Percentiles rank a stretch among this genome's conserved stretches.
Conservation (phyloP, 257 asterid genomes). For the Solanum medicagineum region DNA sequence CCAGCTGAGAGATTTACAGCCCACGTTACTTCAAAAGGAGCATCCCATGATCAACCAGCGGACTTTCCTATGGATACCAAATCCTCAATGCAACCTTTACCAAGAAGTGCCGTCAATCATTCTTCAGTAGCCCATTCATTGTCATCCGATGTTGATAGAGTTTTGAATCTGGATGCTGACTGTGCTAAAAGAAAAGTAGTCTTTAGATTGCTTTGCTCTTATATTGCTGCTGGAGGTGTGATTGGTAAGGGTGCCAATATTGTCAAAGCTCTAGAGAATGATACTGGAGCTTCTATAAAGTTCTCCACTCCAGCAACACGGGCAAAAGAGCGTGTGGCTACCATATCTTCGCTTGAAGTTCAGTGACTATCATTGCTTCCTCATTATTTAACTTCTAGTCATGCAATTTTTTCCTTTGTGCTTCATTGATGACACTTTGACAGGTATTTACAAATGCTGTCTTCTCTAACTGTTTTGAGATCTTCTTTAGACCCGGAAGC, state of each 20-base stretch:
- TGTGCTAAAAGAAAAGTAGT: constrained; percentile 21
- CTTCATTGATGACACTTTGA: neutral
- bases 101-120: constrained; percentile 10
- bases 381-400: neutral
- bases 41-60: constrained; percentile 1
- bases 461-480: neutral
- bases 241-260: constrained; percentile 37
- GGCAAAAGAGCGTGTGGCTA: constrained; percentile 41
- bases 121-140: constrained; percentile 16
- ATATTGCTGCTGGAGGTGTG: constrained; percentile 34
- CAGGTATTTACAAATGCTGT: neutral
- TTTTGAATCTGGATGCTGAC: constrained; percentile 19
- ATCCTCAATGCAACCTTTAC: neutral
- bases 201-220: constrained; percentile 44
- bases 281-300: constrained; percentile 46
- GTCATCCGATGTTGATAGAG: constrained; percentile 24
- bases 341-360: constrained; percentile 44
- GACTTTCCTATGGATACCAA: constrained; percentile 3
- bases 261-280: constrained; percentile 36
- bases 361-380: neutral
- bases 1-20: constrained; percentile 14
- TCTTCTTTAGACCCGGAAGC: constrained; percentile 30
- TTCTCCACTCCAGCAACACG: constrained; percentile 32
- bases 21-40: constrained; percentile 5
- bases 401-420: neutral